Conservation (phyloP, 768 basidiomycete genomes). For the Russula griseocarnosa region DNA sequence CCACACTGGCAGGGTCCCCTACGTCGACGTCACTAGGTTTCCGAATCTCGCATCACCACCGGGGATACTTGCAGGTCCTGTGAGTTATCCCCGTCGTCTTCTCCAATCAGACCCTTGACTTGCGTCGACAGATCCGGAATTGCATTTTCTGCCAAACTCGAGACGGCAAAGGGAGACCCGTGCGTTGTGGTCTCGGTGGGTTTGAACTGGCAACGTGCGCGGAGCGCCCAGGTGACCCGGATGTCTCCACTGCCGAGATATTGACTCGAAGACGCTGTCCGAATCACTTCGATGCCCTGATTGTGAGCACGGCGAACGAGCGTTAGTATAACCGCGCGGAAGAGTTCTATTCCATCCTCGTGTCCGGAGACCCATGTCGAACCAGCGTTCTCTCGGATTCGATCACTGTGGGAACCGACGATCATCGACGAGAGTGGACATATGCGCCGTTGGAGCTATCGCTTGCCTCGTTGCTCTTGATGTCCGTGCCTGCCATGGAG, state of each 20-base stretch:
- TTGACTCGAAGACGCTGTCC: conserved; percentile 4
- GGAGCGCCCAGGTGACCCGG: neutral
- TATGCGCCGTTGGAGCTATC: too few species aligned
- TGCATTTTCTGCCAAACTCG: neutral
- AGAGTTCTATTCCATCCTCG: too few species aligned
- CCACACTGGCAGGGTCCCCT: neutral
- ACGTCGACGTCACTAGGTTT: neutral
- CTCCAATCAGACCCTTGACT: neutral
- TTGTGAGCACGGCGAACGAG: conserved; percentile 10
- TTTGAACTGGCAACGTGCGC: neutral
- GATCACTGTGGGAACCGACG: too few species aligned
- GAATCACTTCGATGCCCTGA: too few species aligned
- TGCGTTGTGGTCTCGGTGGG: neutral
- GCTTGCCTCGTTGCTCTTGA: too few species aligned
- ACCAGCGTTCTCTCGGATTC: too few species aligned
- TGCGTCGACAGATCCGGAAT: neutral
- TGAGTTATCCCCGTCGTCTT: neutral
- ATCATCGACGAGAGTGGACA: too few species aligned
- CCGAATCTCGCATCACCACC: neutral
- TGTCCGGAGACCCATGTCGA: too few species aligned
- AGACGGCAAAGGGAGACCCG: neutral
- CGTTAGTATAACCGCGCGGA: neutral
- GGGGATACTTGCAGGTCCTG: neutral
- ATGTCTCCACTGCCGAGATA: neutral
- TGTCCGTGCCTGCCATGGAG: too few species aligned